Evolutionary conservation across 2,329 filamentous ascomycete species (phyloP), one percentile per base, ranked within the genome.

Genomic region (Phaeosphaeriaceae sp.): DNA sequence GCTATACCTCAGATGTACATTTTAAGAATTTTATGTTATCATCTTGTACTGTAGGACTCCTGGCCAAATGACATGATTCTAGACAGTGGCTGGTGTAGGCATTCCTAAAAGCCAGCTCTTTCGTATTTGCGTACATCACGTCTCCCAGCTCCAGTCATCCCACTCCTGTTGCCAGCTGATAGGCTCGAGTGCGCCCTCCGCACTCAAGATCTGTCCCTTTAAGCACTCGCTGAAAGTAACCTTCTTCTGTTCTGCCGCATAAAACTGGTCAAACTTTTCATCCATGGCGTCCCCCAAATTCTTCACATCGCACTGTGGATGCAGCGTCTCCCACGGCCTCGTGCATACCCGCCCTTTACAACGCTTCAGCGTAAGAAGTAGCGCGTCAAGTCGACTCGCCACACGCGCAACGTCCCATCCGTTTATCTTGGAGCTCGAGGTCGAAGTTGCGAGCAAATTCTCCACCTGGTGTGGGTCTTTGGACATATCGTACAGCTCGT

Each of bases 401-500:
- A 73, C 41, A 1, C 52, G 51, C 15, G 21, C 2, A 5, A 68
- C n/a, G 1, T 64, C 31, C 56, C 62, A 65, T 3, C 17, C 49
- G 24, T 57, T 56, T 21, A 68, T 48, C 20, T 22, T n/a, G 48
- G 24, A 0, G 47, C 40, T 24, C 21, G 25, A 2, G 86, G 82
- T 21, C 3, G 25, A 47, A 1, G 27, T 36, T 17, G 51, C 33
- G 19, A 53, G 51, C 11, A 69, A 58, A 52, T 75, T 75, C 20
- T 50, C 51, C 4, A 74, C 53, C 53, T 75, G 71, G 48, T 65
- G 60, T 0, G 71, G 69, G 42, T 74, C 71, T 77, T 59, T 71
- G 85, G 86, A 66, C 79, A 89, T 71, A 60, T 91, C 83, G 68
- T 90, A 91, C 4, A 90, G 80, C 71, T 91, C 88, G 54, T 86